A percentile compares a stretch with the other conserved stretches of the same genome.
phyloP scores from a whole-genome alignment of 1,284 basidiomycete genomes.

The Boletus sp. region DNA sequence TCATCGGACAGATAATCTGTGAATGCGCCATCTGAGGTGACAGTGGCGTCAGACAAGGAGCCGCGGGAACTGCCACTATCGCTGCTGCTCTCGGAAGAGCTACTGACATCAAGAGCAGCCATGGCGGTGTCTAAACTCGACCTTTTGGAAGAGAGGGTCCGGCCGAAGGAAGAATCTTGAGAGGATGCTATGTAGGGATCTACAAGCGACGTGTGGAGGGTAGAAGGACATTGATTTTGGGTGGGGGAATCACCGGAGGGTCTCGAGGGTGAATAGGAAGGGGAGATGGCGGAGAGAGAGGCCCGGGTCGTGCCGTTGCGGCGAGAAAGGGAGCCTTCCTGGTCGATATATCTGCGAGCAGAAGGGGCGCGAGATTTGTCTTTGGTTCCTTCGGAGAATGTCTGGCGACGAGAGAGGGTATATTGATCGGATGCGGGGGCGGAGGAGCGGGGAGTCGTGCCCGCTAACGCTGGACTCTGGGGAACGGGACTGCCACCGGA shows the following conservation, averaged over 20 bases:
- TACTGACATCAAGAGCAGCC: constrained; percentile 37
- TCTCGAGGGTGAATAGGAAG: constrained; percentile 33
- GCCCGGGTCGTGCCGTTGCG: constrained; percentile 46
- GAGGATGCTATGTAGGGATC: constrained; percentile 21
- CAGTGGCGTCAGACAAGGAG: constrained; percentile 62
- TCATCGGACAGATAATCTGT: constrained; percentile 83
- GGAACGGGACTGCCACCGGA: constrained; percentile 33
- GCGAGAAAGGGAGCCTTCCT: constrained; percentile 45
- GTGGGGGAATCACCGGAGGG: constrained; percentile 18
- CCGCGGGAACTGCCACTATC: constrained; percentile 56
- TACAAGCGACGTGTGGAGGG: constrained; percentile 15
- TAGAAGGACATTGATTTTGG: constrained; percentile 21
- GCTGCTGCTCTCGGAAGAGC: constrained; percentile 43
- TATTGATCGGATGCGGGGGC: constrained; percentile 39
- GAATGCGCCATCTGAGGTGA: constrained; percentile 78
- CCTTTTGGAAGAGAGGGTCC: constrained; percentile 35
- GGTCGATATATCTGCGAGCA: constrained; percentile 52
- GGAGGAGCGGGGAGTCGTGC: constrained; percentile 33
- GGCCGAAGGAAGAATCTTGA: constrained; percentile 23
- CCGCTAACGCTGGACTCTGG: constrained; percentile 19
- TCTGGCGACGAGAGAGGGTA: constrained; percentile 45
- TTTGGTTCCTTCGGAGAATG: constrained; percentile 38
- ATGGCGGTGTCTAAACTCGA: constrained; percentile 35
- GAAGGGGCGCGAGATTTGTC: constrained; percentile 58
- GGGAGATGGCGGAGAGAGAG: constrained; percentile 41